A percentile compares a stretch with the other conserved stretches of the same genome.
Conservation (phyloP, 164 flowering plant species). For the Stephania japonica region DNA sequence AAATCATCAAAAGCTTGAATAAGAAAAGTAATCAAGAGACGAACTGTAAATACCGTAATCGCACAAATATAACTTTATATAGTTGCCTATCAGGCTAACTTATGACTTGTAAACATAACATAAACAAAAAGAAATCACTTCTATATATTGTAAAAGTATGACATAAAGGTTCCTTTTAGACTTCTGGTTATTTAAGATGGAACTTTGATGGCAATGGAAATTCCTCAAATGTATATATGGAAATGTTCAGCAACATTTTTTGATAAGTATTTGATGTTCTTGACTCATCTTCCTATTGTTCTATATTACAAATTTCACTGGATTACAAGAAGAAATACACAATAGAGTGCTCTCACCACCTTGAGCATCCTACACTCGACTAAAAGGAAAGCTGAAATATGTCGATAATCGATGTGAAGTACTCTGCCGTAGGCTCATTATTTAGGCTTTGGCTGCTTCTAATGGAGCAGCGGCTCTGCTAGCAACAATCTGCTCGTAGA, state of each 20-base stretch:
- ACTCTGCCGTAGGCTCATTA: conserved; percentile 7
- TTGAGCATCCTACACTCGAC: conserved; percentile 8
- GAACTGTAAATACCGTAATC: no score
- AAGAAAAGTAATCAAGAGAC: no score
- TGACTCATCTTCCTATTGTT: conserved; percentile 12
- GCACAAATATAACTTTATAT: no score
- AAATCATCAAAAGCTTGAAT: no score
- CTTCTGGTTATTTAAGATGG: not conserved
- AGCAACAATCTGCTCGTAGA: conserved; percentile 66
- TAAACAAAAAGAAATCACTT: not conserved
- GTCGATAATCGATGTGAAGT: not conserved
- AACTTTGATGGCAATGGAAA: not conserved
- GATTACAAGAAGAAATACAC: conserved; percentile 20
- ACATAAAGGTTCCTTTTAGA: conserved; percentile 1
- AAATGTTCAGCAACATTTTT: conserved; percentile 4
- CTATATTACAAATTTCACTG: conserved; percentile 24
- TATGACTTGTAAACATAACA: not conserved
- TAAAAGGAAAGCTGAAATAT: conserved; percentile 6
- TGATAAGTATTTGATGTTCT: conserved; percentile 13
- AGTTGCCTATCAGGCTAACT: no score
- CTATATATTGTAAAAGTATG: not conserved
- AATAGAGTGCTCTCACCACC: conserved; percentile 12
- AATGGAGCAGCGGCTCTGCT: conserved; percentile 41
- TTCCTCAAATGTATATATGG: not conserved
- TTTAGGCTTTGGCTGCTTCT: conserved; percentile 54